phyloP scores from a whole-genome alignment of 768 basidiomycete species.

The Basidioascus undulatus region DNA sequence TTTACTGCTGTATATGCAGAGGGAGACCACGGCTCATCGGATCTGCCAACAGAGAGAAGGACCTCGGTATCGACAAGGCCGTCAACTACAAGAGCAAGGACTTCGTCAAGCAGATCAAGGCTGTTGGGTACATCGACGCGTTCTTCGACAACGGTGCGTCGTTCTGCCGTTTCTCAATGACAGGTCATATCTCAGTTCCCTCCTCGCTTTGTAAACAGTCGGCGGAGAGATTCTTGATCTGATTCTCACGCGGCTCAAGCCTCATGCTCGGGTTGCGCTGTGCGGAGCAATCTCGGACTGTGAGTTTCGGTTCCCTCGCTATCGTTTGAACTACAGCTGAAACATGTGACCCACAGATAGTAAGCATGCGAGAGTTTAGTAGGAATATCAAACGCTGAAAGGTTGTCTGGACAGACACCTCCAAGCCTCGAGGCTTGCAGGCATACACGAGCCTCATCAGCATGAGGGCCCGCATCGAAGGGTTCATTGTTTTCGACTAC shows the following conservation, averaged over 20 bases:
- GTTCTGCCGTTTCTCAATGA: constrained; percentile 18
- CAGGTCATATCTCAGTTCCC: not conserved
- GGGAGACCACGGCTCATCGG: no score
- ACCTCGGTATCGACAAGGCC: constrained; percentile 57
- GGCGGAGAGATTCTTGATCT: constrained; percentile 58
- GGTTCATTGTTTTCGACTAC: not conserved
- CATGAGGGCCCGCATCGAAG: not conserved
- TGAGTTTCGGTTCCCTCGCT: constrained; percentile 15
- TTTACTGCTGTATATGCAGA: no score
- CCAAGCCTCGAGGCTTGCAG: not conserved
- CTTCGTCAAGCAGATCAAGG: constrained; percentile 36
- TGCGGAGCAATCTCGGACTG: constrained; percentile 76
- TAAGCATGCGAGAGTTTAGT: no score
- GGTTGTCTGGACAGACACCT: no score
- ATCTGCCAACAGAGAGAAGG: no score
- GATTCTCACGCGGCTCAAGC: constrained; percentile 45
- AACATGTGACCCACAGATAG: no score
- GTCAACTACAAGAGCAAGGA: constrained; percentile 60
- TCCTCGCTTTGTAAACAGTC: constrained; percentile 11
- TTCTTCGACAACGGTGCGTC: constrained; percentile 45
- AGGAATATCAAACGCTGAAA: no score
- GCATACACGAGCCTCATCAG: not conserved
- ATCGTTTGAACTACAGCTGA: no score
- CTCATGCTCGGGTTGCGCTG: constrained; percentile 47
- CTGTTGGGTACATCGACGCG: constrained; percentile 53